Percentiles rank a stretch among this genome's conserved stretches.
Evolutionary conservation across 2,329 filamentous ascomycete genomes (phyloP).

Genomic region (Chaetomium strumarium): DNA sequence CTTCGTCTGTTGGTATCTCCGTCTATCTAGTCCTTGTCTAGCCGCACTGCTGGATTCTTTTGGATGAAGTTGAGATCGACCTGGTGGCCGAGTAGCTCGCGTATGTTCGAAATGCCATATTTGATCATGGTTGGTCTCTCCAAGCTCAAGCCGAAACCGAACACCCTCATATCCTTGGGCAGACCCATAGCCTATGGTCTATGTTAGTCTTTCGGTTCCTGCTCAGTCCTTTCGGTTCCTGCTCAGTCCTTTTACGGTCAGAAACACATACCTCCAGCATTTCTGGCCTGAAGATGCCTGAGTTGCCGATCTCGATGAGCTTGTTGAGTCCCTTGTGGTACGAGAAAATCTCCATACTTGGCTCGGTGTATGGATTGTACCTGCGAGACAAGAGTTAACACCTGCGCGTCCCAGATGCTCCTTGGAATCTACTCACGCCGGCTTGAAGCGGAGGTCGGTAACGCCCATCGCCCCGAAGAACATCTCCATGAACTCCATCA

Average conservation of each 20-base stretch:
- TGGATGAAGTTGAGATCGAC: constrained; percentile 92
- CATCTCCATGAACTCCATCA: constrained; percentile 76
- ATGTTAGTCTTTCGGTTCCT: background rate
- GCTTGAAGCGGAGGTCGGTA: constrained; percentile 81
- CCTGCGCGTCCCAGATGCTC: background rate
- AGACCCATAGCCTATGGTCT: constrained; percentile 7
- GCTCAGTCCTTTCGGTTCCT: background rate
- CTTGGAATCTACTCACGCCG: constrained; percentile 66
- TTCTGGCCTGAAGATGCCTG: constrained; percentile 96
- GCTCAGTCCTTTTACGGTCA: no score
- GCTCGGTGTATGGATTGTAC: constrained; percentile 92
- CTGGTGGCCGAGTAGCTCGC: constrained; percentile 89
- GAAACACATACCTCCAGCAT: constrained; percentile 57
- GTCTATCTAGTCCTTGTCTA: constrained; percentile 69
- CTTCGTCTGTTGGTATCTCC: constrained; percentile 2
- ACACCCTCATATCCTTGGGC: constrained; percentile 76
- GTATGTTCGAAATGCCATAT: constrained; percentile 82
- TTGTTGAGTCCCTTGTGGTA: constrained; percentile 86
- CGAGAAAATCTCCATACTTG: constrained; percentile 96
- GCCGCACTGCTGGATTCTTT: constrained; percentile 80
- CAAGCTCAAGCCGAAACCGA: constrained; percentile 86
- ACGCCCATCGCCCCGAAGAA: constrained; percentile 98
- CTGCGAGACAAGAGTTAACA: constrained; percentile 9
- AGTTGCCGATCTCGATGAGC: constrained; percentile 96
- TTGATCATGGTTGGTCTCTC: constrained; percentile 98